Conservation (phyloP, 169 alveolate genomes). For the Plasmodium yoelii region DNA sequence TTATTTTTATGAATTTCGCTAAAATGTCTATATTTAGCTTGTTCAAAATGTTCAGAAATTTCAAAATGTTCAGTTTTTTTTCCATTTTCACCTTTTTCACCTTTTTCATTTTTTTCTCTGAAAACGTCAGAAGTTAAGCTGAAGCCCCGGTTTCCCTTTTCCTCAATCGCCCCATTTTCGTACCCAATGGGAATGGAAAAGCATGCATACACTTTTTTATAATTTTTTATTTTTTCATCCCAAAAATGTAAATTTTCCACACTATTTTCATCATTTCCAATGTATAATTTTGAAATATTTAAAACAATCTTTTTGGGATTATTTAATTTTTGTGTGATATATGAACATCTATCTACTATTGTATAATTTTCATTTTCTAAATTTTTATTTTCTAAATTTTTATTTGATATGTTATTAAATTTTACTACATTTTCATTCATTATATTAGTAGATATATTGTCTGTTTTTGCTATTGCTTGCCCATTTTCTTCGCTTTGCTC, state of each 20-base stretch:
- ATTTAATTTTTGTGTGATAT: background rate
- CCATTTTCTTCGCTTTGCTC: no score
- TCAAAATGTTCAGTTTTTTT: background rate
- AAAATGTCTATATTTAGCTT: conserved; percentile 4
- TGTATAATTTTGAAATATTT: conserved; percentile 9
- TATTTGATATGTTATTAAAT: background rate
- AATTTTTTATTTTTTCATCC: conserved; percentile 9
- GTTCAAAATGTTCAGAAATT: background rate
- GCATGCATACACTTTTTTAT: conserved; percentile 12
- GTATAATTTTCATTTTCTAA: background rate
- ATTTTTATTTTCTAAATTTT: background rate
- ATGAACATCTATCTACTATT: conserved; percentile 16
- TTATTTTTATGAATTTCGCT: background rate
- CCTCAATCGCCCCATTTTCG: background rate
- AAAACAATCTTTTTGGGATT: conserved; percentile 2
- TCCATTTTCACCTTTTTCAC: background rate
- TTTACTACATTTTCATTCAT: no score
- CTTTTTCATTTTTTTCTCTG: conserved; percentile 1
- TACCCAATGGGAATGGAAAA: conserved; percentile 34
- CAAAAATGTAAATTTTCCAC: background rate
- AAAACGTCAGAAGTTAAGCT: conserved; percentile 1
- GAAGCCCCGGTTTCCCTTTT: conserved; percentile 1
- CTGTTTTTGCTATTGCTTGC: no score
- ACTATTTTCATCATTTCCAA: background rate
- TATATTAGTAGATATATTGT: no score